phyloP scores from a whole-genome alignment of 140 eudicot species.

The Erigeron philadelphicus region DNA sequence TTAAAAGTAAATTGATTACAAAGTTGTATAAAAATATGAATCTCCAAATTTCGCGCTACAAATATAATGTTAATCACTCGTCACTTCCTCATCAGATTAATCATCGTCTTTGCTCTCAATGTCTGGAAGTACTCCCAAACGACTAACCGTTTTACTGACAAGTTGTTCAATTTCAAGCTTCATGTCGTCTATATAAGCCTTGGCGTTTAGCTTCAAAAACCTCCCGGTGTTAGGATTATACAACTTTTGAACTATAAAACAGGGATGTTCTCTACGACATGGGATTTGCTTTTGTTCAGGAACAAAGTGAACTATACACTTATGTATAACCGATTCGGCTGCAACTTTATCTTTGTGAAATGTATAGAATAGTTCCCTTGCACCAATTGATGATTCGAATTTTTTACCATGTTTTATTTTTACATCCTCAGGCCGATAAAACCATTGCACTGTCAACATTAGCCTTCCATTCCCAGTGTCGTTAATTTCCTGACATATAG shows the following conservation, averaged over 20 bases:
- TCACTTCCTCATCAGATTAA: background rate
- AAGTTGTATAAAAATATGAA: no score
- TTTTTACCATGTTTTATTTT: background rate
- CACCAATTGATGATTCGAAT: background rate
- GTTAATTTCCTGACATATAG: background rate
- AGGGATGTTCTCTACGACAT: background rate
- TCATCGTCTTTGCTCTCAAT: background rate
- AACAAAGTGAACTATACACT: background rate
- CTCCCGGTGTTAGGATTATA: background rate
- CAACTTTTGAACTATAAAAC: conserved; percentile 2
- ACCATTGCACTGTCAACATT: background rate
- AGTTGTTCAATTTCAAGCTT: background rate
- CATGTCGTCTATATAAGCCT: background rate
- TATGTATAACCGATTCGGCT: background rate
- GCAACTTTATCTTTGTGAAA: background rate
- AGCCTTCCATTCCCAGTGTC: background rate
- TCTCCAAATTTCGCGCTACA: background rate
- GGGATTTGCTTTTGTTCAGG: background rate
- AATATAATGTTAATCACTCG: background rate
- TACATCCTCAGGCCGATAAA: background rate
- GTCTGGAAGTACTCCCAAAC: background rate
- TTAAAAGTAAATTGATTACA: no score
- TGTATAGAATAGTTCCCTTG: background rate
- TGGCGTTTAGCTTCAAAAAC: background rate
- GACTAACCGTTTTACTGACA: background rate